These are phyloP conservation scores for Pyracantha coccinea DNA, from an alignment of 331 rosid species.

Conservation along the genomic window DNA sequence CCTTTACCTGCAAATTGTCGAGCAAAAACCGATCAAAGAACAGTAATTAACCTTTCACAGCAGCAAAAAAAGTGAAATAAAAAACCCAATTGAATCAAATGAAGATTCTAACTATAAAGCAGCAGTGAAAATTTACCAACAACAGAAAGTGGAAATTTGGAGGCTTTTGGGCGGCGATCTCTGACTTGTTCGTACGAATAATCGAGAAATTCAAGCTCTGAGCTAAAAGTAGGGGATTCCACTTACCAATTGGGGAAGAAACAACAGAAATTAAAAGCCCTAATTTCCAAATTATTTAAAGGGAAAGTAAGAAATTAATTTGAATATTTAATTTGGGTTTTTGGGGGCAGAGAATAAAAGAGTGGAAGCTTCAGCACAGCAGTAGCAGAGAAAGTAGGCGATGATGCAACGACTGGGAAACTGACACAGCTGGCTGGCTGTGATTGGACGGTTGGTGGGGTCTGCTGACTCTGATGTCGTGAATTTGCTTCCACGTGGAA, in stretches of 20 bases:
- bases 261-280: not conserved
- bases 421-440: not conserved
- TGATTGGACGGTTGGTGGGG: not conserved
- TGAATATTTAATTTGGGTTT: not conserved
- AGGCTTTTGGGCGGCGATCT: not conserved
- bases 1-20: slow-evolving; percentile 30
- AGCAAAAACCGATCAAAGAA: slow-evolving; percentile 9
- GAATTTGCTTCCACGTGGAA: slow-evolving; percentile 3
- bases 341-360: not conserved
- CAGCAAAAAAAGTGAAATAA: not conserved
- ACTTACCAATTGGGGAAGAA: not conserved
- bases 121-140: not conserved
- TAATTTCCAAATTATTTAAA: too few relatives aligned
- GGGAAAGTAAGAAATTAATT: not conserved
- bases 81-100: not conserved
- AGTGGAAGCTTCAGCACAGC: not conserved
- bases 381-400: not conserved
- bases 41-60: not conserved
- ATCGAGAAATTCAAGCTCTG: not conserved
- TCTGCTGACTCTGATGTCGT: not conserved
- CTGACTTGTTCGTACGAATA: not conserved
- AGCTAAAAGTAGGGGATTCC: not conserved
- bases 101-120: not conserved
- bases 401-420: not conserved
- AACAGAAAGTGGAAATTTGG: not conserved